These are phyloP conservation scores for Ophiostoma perfectum DNA, from an alignment of 2,329 filamentous ascomycete genomes.

Conservation along the genomic window DNA sequence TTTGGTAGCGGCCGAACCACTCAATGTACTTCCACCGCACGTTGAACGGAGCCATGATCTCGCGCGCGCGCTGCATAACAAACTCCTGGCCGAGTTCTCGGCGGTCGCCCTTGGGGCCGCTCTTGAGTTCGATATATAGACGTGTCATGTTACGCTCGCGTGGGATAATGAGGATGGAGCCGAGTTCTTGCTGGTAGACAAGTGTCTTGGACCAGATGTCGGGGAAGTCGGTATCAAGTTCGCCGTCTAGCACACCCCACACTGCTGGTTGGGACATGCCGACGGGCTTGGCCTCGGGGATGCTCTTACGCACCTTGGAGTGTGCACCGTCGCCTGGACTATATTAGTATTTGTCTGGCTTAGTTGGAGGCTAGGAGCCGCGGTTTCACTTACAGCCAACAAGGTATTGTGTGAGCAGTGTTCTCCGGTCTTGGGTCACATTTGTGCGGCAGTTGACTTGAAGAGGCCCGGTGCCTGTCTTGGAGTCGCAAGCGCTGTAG, in stretches of 20 bases:
- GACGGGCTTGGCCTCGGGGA: constrained; percentile 37
- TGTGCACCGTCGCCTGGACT: constrained; percentile 60
- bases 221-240: constrained; percentile 65
- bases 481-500: constrained; percentile 46
- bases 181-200: constrained; percentile 60
- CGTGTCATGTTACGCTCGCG: constrained; percentile 68
- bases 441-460: constrained; percentile 49
- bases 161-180: constrained; percentile 68
- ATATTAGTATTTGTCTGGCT: background rate
- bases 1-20: constrained; percentile 69
- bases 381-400: constrained; percentile 51
- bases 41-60: constrained; percentile 54
- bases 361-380: too few species aligned
- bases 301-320: constrained; percentile 62
- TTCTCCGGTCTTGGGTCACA: constrained; percentile 44
- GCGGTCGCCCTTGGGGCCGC: constrained; percentile 29
- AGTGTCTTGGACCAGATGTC: constrained; percentile 71
- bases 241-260: constrained; percentile 69
- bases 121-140: constrained; percentile 53
- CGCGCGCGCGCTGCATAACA: constrained; percentile 58
- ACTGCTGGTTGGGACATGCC: constrained; percentile 36
- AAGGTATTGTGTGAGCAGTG: constrained; percentile 55
- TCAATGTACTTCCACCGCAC: constrained; percentile 55
- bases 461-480: constrained; percentile 39
- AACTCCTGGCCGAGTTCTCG: constrained; percentile 49